Base-by-base conservation (phyloP, 352 stramenopile genomes). In the Phytophthora chlamydospora region DNA sequence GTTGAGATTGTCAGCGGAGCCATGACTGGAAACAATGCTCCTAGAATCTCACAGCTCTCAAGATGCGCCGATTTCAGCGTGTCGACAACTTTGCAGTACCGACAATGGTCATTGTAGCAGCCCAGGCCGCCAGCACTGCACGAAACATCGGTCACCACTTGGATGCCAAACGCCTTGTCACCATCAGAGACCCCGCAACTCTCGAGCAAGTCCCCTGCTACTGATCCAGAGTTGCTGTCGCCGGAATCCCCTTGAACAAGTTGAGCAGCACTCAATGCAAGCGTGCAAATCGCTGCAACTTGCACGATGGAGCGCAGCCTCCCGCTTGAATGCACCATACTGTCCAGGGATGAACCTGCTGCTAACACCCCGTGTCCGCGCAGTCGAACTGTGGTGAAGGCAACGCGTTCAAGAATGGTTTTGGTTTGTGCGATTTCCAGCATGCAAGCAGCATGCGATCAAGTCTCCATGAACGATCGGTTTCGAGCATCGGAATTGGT, bases 31-130 rank as follows among this genome's bases (percentile, higher is more conserved):
- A 65, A 68, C 4, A 27, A 24, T 32, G 36, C 39, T 2, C 46
- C 58, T 31, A 68, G 16, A 8, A 58, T 43, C 13, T 50, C 36
- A n/a, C 68, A 76, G 13, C 59, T 68, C 2, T 58, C 46, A 0
- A 78, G 40, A 32, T 81, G 73, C 3, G 59, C 38, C 13, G 73
- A 78, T 47, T 75, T 59, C 2, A 75, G 41, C 4, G 73, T 81
- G 19, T 71, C 62, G 3, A 44, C 1, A 1, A 70, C 21, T 55
- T 77, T 75, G 55, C 73, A 85, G 44, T 66, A 82, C 16, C 73
- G 73, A 35, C 76, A 85, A 54, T 73, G 47, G 40, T 75, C 53
- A 19, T 69, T 72, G 33, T 75, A 77, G 50, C 76, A 85, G 8
- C 73, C 76, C 33, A 82, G 56, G 2, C 76, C 73, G 57, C 76